Base-by-base conservation (phyloP, 345 rosid genomes). In the Hibiscus syriacus region DNA sequence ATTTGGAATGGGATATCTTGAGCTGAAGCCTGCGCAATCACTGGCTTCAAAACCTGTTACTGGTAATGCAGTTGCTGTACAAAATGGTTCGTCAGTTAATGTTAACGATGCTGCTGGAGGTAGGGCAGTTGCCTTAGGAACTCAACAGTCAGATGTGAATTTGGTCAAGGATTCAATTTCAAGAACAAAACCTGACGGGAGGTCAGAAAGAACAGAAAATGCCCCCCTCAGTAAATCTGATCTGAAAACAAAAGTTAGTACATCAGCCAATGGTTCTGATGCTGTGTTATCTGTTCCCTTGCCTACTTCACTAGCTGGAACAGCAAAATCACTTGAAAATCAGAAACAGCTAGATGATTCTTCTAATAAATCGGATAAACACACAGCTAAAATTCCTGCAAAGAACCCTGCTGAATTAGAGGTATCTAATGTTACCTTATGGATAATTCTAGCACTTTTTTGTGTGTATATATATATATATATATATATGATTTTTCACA, bases 1-100 rank as follows among this genome's bases (percentile, higher is more conserved):
- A 79, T 95, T 92, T 82, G 94, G 97, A 74, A 90, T 90, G 99
- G 99, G 99, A 74, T 92, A 85, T 76, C 88, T 95, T 64, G 98
- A 95, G 70, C 76, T 88, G 58, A 95, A 88, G 79, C 87, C 92
- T 68, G 85, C 85, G 69, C 84, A 89, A 53, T 71, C 89, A 10
- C 76, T 80, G 58, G 80, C 86, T 63, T 71, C 88, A 56, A 91
- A 85, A 80, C 82, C 87, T 74, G 43, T 76, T 26, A 66, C 83
- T 68, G 65, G 80, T 67, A 81, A 69, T 67, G 25, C 67, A 53
- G 72, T 74, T 46, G 55, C 81, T 46, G 78, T 76, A 22, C 87
- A 85, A 60, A 87, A 80, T 64, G 90, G 86, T 64, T 70, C 90
- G 73, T 72, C 74, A 43, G 10, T 71, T 67, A 81, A 73, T 73